Base-by-base conservation (phyloP, 257 asterid genomes). In the Solanum sejunctum region DNA sequence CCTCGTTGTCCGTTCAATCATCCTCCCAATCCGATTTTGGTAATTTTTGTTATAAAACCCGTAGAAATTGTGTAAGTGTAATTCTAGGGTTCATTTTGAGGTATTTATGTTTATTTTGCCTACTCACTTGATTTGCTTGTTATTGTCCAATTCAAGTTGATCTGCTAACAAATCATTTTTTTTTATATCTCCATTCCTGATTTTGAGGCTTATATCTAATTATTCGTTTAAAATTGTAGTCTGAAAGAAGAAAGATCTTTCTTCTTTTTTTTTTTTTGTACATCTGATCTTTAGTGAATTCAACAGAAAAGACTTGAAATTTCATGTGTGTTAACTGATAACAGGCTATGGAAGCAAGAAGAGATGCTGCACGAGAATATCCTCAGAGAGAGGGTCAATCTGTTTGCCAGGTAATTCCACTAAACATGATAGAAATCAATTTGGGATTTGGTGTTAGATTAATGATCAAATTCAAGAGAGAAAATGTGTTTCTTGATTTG, bases 361-460 rank as follows among this genome's bases (percentile, higher is more conserved):
- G 92, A 82, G 85, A 86, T 78, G 85, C 90, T 77, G 92, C 90
- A 82, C 92, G 85, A 36, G 95, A 88, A 84, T 88, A 86, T 82
- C 94, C 96, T 0, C 94, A 92, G 84, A 93, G 95, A 61, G 88
- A 64, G 84, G 97, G 95, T 84, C 97, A 92, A 85, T 91, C 90
- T 58, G 85, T 87, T 75, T 93, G 97, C 87, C 96, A 92, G 96
- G 97, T 93, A 91, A 60, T 39, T 85, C n/a, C 45, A 51, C 23
- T 82, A 41, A 41, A 11, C 63, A 26, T 49, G 58, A 15, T 16
- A 78, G 2, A 39, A 56, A 23, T 12, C 60, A 4, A 67, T 43
- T 45, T 67, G 55, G 32, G 17, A 43, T 21, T 79, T 66, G 45
- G 51, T 23, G 41, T 64, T 56, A 13, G 18, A n/a, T 75, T 43